Evolutionary conservation across 1,284 basidiomycete genomes (phyloP).

Genomic region (Hypsizygus ulmarius): DNA sequence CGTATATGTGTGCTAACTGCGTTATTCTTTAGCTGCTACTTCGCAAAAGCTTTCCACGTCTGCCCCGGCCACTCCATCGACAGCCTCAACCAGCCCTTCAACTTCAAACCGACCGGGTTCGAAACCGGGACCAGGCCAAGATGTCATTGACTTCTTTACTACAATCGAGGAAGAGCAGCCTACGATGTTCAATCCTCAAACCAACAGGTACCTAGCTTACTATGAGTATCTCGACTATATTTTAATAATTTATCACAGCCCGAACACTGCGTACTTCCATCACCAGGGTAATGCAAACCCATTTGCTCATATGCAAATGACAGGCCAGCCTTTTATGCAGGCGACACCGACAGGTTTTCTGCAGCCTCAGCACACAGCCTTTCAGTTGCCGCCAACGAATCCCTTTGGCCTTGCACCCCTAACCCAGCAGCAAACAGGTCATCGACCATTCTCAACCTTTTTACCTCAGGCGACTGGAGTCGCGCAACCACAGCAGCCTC

Average conservation of each 20-base stretch:
- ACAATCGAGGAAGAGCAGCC: constrained; percentile 85
- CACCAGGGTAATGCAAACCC: constrained; percentile 75
- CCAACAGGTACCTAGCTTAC: constrained; percentile 44
- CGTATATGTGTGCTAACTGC: not conserved
- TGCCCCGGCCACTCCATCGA: not conserved
- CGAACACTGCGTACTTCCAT: constrained; percentile 53
- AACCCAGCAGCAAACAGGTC: constrained; percentile 42
- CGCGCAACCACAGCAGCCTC: constrained; percentile 28
- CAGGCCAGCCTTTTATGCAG: constrained; percentile 41
- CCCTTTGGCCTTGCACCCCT: constrained; percentile 38
- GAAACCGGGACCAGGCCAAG: constrained; percentile 25
- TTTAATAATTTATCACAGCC: constrained; percentile 35
- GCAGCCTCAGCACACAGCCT: constrained; percentile 40
- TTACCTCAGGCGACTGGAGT: constrained; percentile 43
- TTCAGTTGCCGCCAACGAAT: constrained; percentile 42
- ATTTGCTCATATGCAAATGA: constrained; percentile 65
- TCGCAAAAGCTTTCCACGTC: constrained; percentile 7
- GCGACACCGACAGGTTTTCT: constrained; percentile 64
- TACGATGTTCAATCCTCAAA: constrained; percentile 68
- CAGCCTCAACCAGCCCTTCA: constrained; percentile 21
- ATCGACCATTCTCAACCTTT: constrained; percentile 53
- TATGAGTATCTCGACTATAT: constrained; percentile 4
- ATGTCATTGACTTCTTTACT: constrained; percentile 86
- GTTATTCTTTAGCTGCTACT: constrained; percentile 5
- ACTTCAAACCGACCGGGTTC: constrained; percentile 23